These are phyloP conservation scores for Quercus tomentella DNA, from an alignment of 331 rosid genomes.

Conservation along the genomic window DNA sequence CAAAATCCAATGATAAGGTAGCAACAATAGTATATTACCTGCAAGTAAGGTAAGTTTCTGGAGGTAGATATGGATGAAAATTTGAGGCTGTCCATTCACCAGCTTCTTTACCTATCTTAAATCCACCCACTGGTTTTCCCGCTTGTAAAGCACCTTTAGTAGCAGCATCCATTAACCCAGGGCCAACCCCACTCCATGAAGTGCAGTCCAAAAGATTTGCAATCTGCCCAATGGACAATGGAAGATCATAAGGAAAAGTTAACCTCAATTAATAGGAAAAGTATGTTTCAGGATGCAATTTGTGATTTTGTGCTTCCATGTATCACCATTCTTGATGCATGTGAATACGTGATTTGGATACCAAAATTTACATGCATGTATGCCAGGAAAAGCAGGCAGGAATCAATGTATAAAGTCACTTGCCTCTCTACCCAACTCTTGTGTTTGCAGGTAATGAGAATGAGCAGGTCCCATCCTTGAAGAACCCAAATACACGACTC, in stretches of 20 bases:
- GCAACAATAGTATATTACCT: slow-evolving; percentile 36
- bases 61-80: slow-evolving; percentile 67
- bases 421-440: slow-evolving; percentile 69
- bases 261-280: neutral
- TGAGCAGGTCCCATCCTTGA: slow-evolving; percentile 77
- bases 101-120: slow-evolving; percentile 82
- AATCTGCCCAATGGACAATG: slow-evolving; percentile 39
- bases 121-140: slow-evolving; percentile 77
- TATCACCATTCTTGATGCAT: neutral
- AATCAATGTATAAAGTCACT: slow-evolving; percentile 16
- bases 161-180: slow-evolving; percentile 95
- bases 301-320: neutral
- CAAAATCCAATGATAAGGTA: neutral
- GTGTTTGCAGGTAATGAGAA: slow-evolving; percentile 65
- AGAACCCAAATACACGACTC: slow-evolving; percentile 84
- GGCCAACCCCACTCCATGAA: slow-evolving; percentile 92
- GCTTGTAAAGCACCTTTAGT: slow-evolving; percentile 75
- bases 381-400: slow-evolving; percentile 16
- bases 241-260: neutral
- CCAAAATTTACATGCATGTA: slow-evolving; percentile 1
- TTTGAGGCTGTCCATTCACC: slow-evolving; percentile 80
- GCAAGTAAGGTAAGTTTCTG: slow-evolving; percentile 82
- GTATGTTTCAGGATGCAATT: neutral
- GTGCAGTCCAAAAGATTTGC: slow-evolving; percentile 82
- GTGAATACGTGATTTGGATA: neutral